Evolutionary conservation across 2,329 filamentous ascomycete genomes (phyloP).

Genomic region (Scedosporium apiospermum): DNA sequence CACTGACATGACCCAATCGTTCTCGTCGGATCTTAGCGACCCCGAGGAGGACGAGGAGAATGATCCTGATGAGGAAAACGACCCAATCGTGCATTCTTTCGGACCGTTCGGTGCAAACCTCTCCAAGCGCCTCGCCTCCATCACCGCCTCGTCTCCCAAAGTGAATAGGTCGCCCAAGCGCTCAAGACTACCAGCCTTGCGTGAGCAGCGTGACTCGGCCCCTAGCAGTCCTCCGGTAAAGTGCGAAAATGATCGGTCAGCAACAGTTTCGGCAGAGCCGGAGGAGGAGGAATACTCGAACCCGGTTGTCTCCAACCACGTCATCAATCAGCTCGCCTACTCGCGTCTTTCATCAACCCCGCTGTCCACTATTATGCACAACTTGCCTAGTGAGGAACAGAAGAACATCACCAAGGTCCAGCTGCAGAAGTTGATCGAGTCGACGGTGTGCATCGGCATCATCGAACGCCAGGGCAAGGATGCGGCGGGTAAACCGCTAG

Average conservation of each 20-base stretch:
- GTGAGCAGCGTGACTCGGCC: conserved; percentile 9
- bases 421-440: conserved; percentile 63
- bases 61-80: conserved; percentile 86
- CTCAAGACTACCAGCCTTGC: conserved; percentile 14
- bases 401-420: conserved; percentile 49
- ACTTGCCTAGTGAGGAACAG: conserved; percentile 63
- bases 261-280: background rate
- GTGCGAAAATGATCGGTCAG: conserved; percentile 9
- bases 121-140: conserved; percentile 70
- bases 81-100: conserved; percentile 85
- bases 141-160: conserved; percentile 60
- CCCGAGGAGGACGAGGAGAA: conserved; percentile 52
- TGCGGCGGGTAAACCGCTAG: conserved; percentile 82
- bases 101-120: conserved; percentile 83
- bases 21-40: conserved; percentile 48
- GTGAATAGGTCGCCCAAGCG: conserved; percentile 6
- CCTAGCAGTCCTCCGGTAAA: conserved; percentile 14
- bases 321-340: conserved; percentile 91
- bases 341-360: conserved; percentile 88
- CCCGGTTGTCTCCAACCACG: conserved; percentile 56
- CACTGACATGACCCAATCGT: conserved; percentile 33
- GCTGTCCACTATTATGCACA: conserved; percentile 77
- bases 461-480: conserved; percentile 90
- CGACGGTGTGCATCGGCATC: conserved; percentile 72
- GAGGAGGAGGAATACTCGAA: conserved; percentile 9